Percentiles rank a stretch among this genome's conserved stretches.
phyloP scores from a whole-genome alignment of 225 moss, liverwort and hornwort genomes.

The Marchantia paleacea region DNA sequence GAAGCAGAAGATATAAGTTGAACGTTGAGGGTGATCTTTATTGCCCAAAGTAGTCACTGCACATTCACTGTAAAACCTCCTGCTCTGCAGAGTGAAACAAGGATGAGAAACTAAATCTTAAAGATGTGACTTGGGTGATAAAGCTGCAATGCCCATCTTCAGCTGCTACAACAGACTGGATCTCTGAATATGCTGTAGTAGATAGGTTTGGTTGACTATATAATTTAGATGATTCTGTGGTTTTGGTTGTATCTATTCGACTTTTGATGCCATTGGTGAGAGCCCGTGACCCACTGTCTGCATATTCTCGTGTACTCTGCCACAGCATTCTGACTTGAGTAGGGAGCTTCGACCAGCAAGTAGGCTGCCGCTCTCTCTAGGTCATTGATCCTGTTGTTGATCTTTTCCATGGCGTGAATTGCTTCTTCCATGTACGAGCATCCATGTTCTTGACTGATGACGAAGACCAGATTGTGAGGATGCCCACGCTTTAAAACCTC shows the following conservation, averaged over 20 bases:
- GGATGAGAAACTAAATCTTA: no score
- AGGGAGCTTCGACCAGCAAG: conserved; percentile 4
- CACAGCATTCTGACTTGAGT: not conserved
- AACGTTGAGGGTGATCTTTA: no score
- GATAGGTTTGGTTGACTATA: no score
- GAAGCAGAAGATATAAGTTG: no score
- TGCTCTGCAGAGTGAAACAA: no score
- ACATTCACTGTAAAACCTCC: no score
- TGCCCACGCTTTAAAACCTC: conserved; percentile 16
- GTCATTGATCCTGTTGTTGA: conserved; percentile 10
- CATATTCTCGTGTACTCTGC: conserved; percentile 17
- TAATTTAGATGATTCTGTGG: conserved; percentile 6
- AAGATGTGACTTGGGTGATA: no score
- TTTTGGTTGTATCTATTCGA: not conserved
- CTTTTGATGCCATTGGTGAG: conserved; percentile 16
- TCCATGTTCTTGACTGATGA: conserved; percentile 24
- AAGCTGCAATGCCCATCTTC: no score
- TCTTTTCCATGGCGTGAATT: conserved; percentile 13
- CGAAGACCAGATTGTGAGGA: conserved; percentile 21
- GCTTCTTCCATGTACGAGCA: conserved; percentile 23
- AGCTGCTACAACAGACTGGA: no score
- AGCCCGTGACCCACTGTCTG: conserved; percentile 14
- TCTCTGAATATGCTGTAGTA: no score
- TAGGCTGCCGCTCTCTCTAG: conserved; percentile 7
- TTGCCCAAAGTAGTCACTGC: no score